Evolutionary conservation across 768 basidiomycete species (phyloP).

Genomic region (Auricularia heimuer): DNA sequence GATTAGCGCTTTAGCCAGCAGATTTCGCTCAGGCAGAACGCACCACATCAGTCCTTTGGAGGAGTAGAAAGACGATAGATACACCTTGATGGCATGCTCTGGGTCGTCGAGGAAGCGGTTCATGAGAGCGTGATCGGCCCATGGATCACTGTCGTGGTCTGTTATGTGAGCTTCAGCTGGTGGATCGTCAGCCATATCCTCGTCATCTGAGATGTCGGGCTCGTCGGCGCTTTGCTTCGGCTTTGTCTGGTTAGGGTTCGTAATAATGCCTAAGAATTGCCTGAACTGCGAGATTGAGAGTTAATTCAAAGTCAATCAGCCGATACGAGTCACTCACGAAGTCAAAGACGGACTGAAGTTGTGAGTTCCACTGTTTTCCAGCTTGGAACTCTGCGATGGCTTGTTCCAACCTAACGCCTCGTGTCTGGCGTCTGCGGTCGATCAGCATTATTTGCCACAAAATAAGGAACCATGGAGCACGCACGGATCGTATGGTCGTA

Average conservation of each 20-base stretch:
- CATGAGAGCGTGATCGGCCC: conserved; percentile 15
- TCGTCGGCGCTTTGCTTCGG: not conserved
- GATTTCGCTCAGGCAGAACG: conserved; percentile 12
- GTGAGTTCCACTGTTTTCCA: not conserved
- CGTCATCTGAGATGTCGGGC: conserved; percentile 5
- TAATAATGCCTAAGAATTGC: conserved; percentile 1
- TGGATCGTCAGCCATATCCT: conserved; percentile 11
- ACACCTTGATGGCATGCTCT: conserved; percentile 46
- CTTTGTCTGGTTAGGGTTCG: conserved; percentile 1
- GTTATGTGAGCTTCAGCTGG: conserved; percentile 13
- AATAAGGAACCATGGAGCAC: not conserved
- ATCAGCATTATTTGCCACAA: not conserved
- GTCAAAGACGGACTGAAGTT: not conserved
- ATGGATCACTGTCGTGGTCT: conserved; percentile 11
- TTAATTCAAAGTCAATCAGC: not conserved
- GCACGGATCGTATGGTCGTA: not conserved
- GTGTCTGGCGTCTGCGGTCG: not conserved
- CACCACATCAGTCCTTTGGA: conserved; percentile 64
- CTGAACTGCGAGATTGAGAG: not conserved
- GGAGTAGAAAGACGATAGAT: conserved; percentile 60
- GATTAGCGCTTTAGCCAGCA: conserved; percentile 2
- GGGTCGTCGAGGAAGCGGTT: conserved; percentile 53
- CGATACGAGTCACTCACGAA: not conserved
- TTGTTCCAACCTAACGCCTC: not conserved
- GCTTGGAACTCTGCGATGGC: not conserved